Base-by-base conservation (phyloP, 2,329 filamentous ascomycete species). In the Geosmithia flava region DNA sequence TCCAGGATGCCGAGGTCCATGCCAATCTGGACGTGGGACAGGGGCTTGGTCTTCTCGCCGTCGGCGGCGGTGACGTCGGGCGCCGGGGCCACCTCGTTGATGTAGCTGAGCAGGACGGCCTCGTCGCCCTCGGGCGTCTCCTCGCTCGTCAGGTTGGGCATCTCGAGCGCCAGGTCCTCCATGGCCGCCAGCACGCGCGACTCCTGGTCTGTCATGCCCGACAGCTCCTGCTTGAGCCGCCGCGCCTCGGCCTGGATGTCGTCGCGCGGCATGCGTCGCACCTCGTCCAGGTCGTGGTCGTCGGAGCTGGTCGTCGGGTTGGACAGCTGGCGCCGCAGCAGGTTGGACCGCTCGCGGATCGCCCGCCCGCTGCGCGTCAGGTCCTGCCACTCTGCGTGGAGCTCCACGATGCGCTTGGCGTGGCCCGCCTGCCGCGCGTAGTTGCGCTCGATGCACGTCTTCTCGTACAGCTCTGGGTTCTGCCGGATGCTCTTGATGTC, bases 401-500 rank as follows among this genome's bases (percentile, higher is more conserved):
- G 66, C 8, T 62, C 62, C 47, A 69, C 66, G 55, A 85, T 85
- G 48, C 68, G 73, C 8, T 66, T 62, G 0, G 81, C 78, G 55
- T 80, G 72, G 15, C 64, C 57, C 39, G 75, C 68, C 53, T 78
- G 75, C 23, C 63, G 55, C 50, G 62, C 72, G 68, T 96, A 96
- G 63, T 96, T 96, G 55, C 93, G 81, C 55, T 89, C 83, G 51
- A 84, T 62, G 66, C 87, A 95, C 60, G 94, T 97, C 54, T 83
- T 73, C 56, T 85, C 77, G 70, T 96, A 86, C 16, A 94, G 74
- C 15, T 83, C 78, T 16, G 85, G 80, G 65, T 94, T 86, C 59
- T 88, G 78, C 50, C 90, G 89, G 62, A 98, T 95, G 68, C 93
- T 84, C 63, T 87, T 91, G 61, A 95, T 76, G 68, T 96, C 85